phyloP scores from a whole-genome alignment of 306 rosid genomes.

The Luffa aegyptiaca region DNA sequence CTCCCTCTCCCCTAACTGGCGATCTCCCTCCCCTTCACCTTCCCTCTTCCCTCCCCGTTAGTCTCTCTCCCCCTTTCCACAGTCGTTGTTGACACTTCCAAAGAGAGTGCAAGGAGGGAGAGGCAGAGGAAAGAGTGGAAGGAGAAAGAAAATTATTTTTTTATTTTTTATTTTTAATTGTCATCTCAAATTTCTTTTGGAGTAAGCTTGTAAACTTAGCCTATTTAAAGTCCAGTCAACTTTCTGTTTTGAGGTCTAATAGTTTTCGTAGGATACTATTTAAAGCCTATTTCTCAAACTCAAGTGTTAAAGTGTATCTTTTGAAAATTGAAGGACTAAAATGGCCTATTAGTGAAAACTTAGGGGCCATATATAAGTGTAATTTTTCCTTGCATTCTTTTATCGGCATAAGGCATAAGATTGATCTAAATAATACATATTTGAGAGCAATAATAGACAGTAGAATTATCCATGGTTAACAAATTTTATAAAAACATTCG shows the following conservation, averaged over 20 bases:
- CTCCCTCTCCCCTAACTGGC: neutral
- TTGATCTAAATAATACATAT: neutral
- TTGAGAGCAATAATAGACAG: neutral
- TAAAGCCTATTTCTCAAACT: neutral
- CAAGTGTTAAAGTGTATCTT: neutral
- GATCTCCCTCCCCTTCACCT: neutral
- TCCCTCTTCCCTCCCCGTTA: neutral
- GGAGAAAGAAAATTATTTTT: neutral
- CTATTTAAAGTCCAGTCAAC: neutral
- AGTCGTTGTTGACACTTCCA: neutral
- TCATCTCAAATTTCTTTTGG: neutral
- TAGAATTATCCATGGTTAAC: neutral
- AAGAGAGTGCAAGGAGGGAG: neutral
- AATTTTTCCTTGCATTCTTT: neutral
- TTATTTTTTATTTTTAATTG: neutral
- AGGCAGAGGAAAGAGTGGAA: neutral
- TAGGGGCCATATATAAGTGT: neutral
- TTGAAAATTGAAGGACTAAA: neutral
- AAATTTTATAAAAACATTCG: neutral
- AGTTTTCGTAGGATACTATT: no score
- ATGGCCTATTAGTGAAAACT: neutral
- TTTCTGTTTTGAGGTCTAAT: neutral
- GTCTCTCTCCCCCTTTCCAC: neutral
- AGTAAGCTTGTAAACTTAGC: neutral
- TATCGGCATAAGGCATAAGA: neutral